Conservation (phyloP, 192 early-diverging fungal species). For the Gigaspora rosea region DNA sequence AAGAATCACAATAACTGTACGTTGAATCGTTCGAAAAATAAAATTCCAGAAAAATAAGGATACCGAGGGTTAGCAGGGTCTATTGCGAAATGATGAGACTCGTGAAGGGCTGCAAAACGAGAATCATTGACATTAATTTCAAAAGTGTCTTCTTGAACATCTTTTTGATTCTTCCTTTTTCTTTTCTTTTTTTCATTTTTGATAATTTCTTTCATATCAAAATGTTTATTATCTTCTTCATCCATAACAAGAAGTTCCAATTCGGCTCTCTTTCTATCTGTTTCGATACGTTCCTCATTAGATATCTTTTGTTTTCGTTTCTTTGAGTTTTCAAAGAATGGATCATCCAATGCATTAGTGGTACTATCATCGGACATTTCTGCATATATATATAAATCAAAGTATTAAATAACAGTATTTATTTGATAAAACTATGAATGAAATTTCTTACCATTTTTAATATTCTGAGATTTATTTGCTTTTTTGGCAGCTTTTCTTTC, state of each 20-base stretch:
- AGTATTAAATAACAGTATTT: not conserved
- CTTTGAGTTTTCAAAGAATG: conserved; percentile 47
- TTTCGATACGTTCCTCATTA: conserved; percentile 55
- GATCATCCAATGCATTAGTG: not conserved
- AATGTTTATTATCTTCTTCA: conserved; percentile 72
- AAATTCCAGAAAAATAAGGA: not conserved
- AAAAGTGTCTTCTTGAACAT: conserved; percentile 75
- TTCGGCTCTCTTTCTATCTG: conserved; percentile 69
- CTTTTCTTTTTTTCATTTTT: conserved; percentile 81
- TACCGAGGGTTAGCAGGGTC: conserved; percentile 93
- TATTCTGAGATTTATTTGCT: conserved; percentile 35
- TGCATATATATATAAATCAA: not conserved
- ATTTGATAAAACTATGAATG: not conserved
- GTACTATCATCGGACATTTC: conserved; percentile 53
- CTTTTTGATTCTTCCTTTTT: conserved; percentile 57
- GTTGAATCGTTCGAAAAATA: not conserved
- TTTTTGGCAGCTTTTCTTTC: conserved; percentile 55
- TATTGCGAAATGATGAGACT: conserved; percentile 88
- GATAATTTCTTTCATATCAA: conserved; percentile 84
- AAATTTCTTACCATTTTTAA: conserved; percentile 13
- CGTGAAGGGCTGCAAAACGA: conserved; percentile 78
- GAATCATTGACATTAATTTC: conserved; percentile 83
- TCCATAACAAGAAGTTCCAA: conserved; percentile 83
- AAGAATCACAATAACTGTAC: not conserved
- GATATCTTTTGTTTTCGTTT: conserved; percentile 54